A percentile compares a stretch with the other conserved stretches of the same genome.
Evolutionary conservation across 805 yeast species (phyloP).

Genomic region (Kluyveromyces aestuarii): DNA sequence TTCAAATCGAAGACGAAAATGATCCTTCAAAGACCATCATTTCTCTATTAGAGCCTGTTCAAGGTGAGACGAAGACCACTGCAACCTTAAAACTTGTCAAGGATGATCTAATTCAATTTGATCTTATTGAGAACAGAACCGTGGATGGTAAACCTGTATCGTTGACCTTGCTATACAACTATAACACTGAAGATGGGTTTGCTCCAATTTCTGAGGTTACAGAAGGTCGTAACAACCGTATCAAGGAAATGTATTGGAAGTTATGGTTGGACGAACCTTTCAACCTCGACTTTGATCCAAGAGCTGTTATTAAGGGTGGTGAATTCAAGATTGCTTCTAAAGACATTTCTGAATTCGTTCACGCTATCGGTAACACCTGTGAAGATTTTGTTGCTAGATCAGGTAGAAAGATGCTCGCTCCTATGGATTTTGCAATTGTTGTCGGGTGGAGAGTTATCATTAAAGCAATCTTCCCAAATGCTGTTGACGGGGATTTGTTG

Average conservation of each 20-base stretch:
- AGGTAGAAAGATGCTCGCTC: slow-evolving; percentile 79
- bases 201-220: slow-evolving; percentile 89
- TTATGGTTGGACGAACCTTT: slow-evolving; percentile 80
- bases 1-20: slow-evolving; percentile 47
- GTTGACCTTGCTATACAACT: slow-evolving; percentile 68
- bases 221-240: slow-evolving; percentile 85
- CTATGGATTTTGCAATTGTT: slow-evolving; percentile 99
- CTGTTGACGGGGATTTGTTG: slow-evolving; percentile 93
- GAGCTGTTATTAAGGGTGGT: slow-evolving; percentile 61
- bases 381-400: slow-evolving; percentile 90
- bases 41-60: slow-evolving; percentile 58
- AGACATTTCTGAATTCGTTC: slow-evolving; percentile 85
- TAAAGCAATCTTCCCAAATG: slow-evolving; percentile 94
- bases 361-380: slow-evolving; percentile 94
- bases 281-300: slow-evolving; percentile 56
- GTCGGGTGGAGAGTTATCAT: slow-evolving; percentile 98
- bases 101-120: slow-evolving; percentile 50
- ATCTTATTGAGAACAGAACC: slow-evolving; percentile 82
- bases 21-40: slow-evolving; percentile 49
- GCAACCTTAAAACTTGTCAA: slow-evolving; percentile 50
- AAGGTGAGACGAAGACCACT: slow-evolving; percentile 60
- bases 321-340: slow-evolving; percentile 59
- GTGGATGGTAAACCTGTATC: slow-evolving; percentile 66
- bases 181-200: slow-evolving; percentile 81
- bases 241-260: slow-evolving; percentile 95